These are phyloP conservation scores for Globisporangium nunn DNA, from an alignment of 352 stramenopile genomes.

Conservation along the genomic window DNA sequence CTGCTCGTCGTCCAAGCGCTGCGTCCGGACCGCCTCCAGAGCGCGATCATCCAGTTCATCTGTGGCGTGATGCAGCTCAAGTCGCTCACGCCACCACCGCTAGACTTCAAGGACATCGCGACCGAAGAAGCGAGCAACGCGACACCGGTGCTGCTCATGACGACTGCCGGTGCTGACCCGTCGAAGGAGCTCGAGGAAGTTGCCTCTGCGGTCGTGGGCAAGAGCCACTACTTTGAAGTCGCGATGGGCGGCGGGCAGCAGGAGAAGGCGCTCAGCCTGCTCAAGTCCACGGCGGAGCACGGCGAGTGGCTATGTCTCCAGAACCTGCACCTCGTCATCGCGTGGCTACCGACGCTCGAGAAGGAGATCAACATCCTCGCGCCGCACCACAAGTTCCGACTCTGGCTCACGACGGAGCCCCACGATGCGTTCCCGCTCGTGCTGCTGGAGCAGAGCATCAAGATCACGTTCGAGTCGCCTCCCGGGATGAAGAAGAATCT, in stretches of 20 bases:
- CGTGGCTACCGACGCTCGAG: constrained; percentile 90
- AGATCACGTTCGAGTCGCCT: constrained; percentile 94
- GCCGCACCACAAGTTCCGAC: constrained; percentile 82
- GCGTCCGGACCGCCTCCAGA: constrained; percentile 87
- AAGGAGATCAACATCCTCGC: constrained; percentile 81
- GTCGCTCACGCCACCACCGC: constrained; percentile 73
- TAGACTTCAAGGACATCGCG: constrained; percentile 69
- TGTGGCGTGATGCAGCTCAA: constrained; percentile 84
- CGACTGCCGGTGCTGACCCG: constrained; percentile 90
- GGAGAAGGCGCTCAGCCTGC: constrained; percentile 82
- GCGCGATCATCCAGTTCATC: constrained; percentile 87
- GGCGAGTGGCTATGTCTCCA: constrained; percentile 95
- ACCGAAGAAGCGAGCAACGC: constrained; percentile 62
- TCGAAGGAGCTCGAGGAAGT: constrained; percentile 92
- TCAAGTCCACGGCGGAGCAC: constrained; percentile 66
- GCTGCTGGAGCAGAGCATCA: constrained; percentile 89
- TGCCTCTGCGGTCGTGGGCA: constrained; percentile 74
- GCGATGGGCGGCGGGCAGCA: constrained; percentile 94
- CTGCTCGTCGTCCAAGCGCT: constrained; percentile 90
- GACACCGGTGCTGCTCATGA: constrained; percentile 89
- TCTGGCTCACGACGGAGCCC: constrained; percentile 94
- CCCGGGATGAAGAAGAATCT: constrained; percentile 95
- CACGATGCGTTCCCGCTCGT: constrained; percentile 89
- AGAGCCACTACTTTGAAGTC: constrained; percentile 88
- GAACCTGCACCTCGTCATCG: constrained; percentile 93